Evolutionary conservation across 257 asterid species (phyloP).

Genomic region (Nicotiana sylvestris): DNA sequence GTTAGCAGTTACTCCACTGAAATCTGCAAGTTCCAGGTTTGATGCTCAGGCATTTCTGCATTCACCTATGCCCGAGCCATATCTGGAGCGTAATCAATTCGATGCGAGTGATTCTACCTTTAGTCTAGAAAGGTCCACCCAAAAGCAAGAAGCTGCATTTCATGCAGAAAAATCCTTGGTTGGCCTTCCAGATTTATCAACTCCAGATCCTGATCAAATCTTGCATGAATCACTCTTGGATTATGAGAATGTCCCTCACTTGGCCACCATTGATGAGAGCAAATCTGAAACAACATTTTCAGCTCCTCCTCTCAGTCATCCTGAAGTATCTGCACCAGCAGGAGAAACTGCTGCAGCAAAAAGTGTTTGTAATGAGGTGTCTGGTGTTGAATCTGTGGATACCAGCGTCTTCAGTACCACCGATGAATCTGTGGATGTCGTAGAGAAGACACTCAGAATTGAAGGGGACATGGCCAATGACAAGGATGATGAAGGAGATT

Average conservation of each 20-base stretch:
- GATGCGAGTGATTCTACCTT: slow-evolving; percentile 33
- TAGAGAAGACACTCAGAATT: slow-evolving; percentile 38
- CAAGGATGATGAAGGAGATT: slow-evolving; percentile 48
- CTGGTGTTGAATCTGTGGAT: slow-evolving; percentile 34
- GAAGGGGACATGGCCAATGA: slow-evolving; percentile 40
- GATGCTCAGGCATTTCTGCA: slow-evolving; percentile 38
- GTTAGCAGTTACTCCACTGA: slow-evolving; percentile 83
- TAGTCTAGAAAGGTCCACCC: slow-evolving; percentile 32
- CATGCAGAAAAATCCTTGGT: slow-evolving; percentile 35
- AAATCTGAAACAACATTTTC: slow-evolving; percentile 38
- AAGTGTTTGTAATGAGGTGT: slow-evolving; percentile 24
- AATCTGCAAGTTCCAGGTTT: slow-evolving; percentile 58
- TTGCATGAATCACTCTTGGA: slow-evolving; percentile 61
- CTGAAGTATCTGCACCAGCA: slow-evolving; percentile 28
- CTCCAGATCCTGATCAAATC: slow-evolving; percentile 33
- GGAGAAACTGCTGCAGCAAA: slow-evolving; percentile 26
- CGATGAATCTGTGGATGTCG: slow-evolving; percentile 29
- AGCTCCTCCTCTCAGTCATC: slow-evolving; percentile 23
- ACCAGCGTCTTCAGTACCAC: slow-evolving; percentile 17
- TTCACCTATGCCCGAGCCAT: slow-evolving; percentile 22
- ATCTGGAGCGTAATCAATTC: slow-evolving; percentile 28
- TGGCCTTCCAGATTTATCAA: slow-evolving; percentile 28
- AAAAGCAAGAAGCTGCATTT: slow-evolving; percentile 33
- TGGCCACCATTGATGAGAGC: slow-evolving; percentile 47
- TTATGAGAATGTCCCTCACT: slow-evolving; percentile 33